phyloP scores from a whole-genome alignment of 306 rosid species.

The Vigna radiata region DNA sequence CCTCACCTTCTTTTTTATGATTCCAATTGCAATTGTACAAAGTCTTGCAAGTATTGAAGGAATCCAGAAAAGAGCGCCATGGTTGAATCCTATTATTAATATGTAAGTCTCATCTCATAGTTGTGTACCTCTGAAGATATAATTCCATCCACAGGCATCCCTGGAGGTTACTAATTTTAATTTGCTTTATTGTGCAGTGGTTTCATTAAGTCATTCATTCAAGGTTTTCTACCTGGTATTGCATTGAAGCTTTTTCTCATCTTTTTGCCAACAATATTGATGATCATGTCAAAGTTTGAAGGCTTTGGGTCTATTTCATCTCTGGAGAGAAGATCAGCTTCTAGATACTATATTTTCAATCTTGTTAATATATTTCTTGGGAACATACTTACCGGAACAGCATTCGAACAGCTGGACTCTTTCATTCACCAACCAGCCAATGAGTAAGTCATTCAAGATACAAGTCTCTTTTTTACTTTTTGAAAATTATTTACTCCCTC shows the following conservation, averaged over 20 bases:
- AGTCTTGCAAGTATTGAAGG: slow-evolving; percentile 90
- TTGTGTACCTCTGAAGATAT: slow-evolving; percentile 38
- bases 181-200: slow-evolving; percentile 58
- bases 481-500: background rate
- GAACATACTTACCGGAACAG: slow-evolving; percentile 82
- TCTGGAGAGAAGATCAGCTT: slow-evolving; percentile 90
- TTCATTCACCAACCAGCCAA: slow-evolving; percentile 76
- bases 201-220: slow-evolving; percentile 71
- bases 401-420: slow-evolving; percentile 77
- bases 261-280: slow-evolving; percentile 89
- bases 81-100: slow-evolving; percentile 59
- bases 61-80: slow-evolving; percentile 74
- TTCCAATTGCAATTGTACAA: slow-evolving; percentile 94
- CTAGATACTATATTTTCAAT: slow-evolving; percentile 84
- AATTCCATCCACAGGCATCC: background rate
- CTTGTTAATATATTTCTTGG: slow-evolving; percentile 92
- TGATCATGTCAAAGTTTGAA: slow-evolving; percentile 98
- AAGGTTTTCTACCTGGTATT: slow-evolving; percentile 94
- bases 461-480: background rate
- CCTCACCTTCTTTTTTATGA: slow-evolving; percentile 97
- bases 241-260: slow-evolving; percentile 93
- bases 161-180: slow-evolving; percentile 35
- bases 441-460: slow-evolving; percentile 58
- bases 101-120: slow-evolving; percentile 56
- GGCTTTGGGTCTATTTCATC: slow-evolving; percentile 77